Percentiles rank a stretch among this genome's conserved stretches.
phyloP scores from a whole-genome alignment of 495 filamentous ascomycete genomes.

The Evansstolkia leycettana region DNA sequence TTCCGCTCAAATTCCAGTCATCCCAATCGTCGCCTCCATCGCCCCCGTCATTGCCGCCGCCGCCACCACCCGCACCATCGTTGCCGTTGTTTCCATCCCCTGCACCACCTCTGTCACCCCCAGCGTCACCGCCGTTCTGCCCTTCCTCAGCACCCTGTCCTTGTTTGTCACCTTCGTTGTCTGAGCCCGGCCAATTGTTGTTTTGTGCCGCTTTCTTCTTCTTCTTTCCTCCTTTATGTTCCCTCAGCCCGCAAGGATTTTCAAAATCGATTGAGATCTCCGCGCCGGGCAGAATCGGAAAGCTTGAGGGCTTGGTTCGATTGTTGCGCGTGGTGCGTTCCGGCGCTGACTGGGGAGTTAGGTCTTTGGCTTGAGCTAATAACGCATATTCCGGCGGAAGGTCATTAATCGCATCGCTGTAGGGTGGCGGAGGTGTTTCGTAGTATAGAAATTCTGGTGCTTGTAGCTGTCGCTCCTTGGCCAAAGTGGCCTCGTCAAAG shows the following conservation, averaged over 20 bases:
- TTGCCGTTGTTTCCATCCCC: slow-evolving; percentile 14
- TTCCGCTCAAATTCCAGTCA: slow-evolving; percentile 27
- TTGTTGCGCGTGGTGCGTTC: slow-evolving; percentile 15
- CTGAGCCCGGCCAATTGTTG: slow-evolving; percentile 11
- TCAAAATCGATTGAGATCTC: slow-evolving; percentile 38
- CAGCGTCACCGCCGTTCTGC: slow-evolving; percentile 12
- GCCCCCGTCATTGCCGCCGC: slow-evolving; percentile 12
- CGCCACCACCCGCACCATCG: slow-evolving; percentile 25
- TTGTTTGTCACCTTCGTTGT: slow-evolving; percentile 15
- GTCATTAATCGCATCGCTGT: slow-evolving; percentile 29
- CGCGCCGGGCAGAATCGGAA: slow-evolving; percentile 18
- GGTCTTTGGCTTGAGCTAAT: slow-evolving; percentile 14
- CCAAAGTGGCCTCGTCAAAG: background rate
- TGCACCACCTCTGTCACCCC: slow-evolving; percentile 11
- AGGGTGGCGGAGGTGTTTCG: slow-evolving; percentile 27
- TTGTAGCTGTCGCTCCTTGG: slow-evolving; percentile 8
- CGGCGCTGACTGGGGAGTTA: slow-evolving; percentile 5
- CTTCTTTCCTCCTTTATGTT: slow-evolving; percentile 32
- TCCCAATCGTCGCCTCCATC: slow-evolving; percentile 25
- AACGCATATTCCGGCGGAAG: slow-evolving; percentile 31
- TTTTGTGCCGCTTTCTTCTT: slow-evolving; percentile 32
- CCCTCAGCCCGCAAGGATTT: slow-evolving; percentile 33
- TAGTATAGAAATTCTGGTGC: slow-evolving; percentile 10
- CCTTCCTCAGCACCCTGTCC: slow-evolving; percentile 10
- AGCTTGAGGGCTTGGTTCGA: slow-evolving; percentile 23